Conservation (phyloP, 441 rosid species). For the Mallotus repandus region DNA sequence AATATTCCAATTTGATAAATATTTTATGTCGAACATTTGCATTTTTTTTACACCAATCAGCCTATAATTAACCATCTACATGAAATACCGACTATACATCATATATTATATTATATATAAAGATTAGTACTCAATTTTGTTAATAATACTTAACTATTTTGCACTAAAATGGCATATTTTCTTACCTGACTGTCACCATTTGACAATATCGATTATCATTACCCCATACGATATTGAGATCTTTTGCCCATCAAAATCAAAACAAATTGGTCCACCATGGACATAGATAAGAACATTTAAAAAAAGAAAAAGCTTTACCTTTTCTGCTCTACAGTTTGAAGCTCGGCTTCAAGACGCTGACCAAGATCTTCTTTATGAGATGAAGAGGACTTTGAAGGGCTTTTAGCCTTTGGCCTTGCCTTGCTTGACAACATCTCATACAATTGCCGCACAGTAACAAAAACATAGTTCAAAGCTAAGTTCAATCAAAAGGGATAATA, state of each 20-base stretch:
- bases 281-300: background rate
- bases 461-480: background rate
- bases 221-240: slow-evolving; percentile 43
- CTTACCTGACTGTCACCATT: slow-evolving; percentile 13
- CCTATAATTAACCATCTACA: too few species aligned
- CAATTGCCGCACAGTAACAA: slow-evolving; percentile 60
- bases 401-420: slow-evolving; percentile 83
- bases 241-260: slow-evolving; percentile 8
- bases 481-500: background rate
- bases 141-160: background rate
- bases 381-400: slow-evolving; percentile 35
- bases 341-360: slow-evolving; percentile 83
- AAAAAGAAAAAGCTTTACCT: slow-evolving; percentile 42
- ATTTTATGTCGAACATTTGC: too few species aligned
- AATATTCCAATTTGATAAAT: too few species aligned
- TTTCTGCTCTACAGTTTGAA: slow-evolving; percentile 90
- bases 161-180: too few species aligned
- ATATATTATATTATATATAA: too few species aligned
- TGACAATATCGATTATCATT: slow-evolving; percentile 41
- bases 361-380: slow-evolving; percentile 35
- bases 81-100: too few species aligned
- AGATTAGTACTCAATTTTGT: too few species aligned
- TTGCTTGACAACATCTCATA: slow-evolving; percentile 79
- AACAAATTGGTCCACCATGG: background rate
- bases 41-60: too few species aligned